Evolutionary conservation across 1,284 basidiomycete genomes (phyloP), one percentile per base, ranked within the genome.

Genomic region (Ustilago crameri): DNA sequence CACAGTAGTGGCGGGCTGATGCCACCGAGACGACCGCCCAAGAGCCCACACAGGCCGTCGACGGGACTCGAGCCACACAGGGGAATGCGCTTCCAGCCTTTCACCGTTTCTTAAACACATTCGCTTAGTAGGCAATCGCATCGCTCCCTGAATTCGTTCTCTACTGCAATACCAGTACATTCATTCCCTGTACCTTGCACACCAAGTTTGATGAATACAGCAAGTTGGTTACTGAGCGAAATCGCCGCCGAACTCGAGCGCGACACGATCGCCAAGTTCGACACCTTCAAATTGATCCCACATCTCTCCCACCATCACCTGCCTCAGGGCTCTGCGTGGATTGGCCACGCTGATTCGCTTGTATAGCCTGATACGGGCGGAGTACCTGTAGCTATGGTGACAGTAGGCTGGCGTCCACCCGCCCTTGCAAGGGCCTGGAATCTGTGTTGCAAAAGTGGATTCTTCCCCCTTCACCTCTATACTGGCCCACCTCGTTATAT

Each of bases 161-260:
- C n/a, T n/a, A n/a, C n/a, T n/a, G n/a, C n/a, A n/a, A n/a, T n/a
- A n/a, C n/a, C n/a, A n/a, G n/a, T n/a, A n/a, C n/a, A n/a, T n/a
- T n/a, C n/a, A n/a, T n/a, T n/a, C n/a, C n/a, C n/a, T n/a, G n/a
- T n/a, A n/a, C n/a, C n/a, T n/a, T n/a, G n/a, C n/a, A n/a, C n/a
- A n/a, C n/a, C n/a, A n/a, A n/a, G n/a, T n/a, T n/a, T n/a, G n/a
- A n/a, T n/a, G n/a, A n/a, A n/a, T n/a, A n/a, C n/a, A n/a, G n/a
- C n/a, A n/a, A n/a, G n/a, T n/a, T n/a, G 7, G 26, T 27, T 51
- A 66, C 23, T 55, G 38, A 18, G 69, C 69, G 34, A 66, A 72
- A 38, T 59, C 55, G 23, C 69, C 69, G 0, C 69, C 64, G 12
- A 73, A 73, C 43, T 68, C 70, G 3, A 73, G 20, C 17, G 70